phyloP scores from a whole-genome alignment of 2,329 filamentous ascomycete genomes.

The Paradendryphiella salina region DNA sequence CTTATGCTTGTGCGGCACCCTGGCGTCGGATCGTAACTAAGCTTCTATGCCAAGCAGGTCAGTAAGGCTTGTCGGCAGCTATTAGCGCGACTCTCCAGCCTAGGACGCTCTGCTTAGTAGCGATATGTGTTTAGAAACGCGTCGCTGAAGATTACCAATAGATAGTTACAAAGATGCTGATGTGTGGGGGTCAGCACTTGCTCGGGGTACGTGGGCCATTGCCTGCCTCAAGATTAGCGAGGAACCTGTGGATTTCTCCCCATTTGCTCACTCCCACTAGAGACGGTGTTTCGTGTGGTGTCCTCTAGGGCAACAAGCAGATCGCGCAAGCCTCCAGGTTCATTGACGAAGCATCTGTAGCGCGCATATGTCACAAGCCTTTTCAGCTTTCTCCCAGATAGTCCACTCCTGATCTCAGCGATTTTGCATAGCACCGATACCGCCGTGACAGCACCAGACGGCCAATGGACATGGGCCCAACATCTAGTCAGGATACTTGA shows the following conservation, averaged over 20 bases:
- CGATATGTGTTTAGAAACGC: neutral
- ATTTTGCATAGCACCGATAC: neutral
- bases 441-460: neutral
- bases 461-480: neutral
- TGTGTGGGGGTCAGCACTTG: too few species aligned
- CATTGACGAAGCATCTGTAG: neutral
- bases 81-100: conserved; percentile 7
- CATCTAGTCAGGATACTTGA: neutral
- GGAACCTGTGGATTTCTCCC: neutral
- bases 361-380: neutral
- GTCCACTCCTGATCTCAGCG: neutral
- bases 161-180: too few species aligned
- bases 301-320: too few species aligned
- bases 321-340: neutral
- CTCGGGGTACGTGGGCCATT: neutral
- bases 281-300: neutral
- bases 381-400: neutral
- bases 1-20: conserved; percentile 4
- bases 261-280: neutral
- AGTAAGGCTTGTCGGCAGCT: conserved; percentile 27
- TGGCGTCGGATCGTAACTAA: conserved; percentile 22
- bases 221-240: neutral
- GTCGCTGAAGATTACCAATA: neutral
- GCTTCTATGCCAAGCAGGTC: conserved; percentile 32
- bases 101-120: neutral